These are phyloP conservation scores for Talaromyces verruculosus DNA, from an alignment of 2,329 filamentous ascomycete species.

Conservation along the genomic window DNA sequence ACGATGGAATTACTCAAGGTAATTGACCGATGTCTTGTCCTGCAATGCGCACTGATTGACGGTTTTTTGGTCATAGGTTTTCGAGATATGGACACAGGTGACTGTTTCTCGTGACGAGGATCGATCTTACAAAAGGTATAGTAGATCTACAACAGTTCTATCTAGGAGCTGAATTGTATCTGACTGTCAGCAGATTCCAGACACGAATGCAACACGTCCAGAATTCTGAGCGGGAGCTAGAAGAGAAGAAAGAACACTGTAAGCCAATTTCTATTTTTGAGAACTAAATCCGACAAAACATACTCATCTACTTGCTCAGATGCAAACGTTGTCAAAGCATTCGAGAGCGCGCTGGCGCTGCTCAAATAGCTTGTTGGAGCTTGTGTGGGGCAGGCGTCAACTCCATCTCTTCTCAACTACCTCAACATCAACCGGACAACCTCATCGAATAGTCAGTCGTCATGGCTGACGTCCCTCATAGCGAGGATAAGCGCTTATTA, in stretches of 20 bases:
- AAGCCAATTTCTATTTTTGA: constrained; percentile 38
- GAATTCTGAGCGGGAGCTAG: constrained; percentile 68
- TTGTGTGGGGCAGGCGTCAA: constrained; percentile 20
- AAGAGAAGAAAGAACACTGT: constrained; percentile 79
- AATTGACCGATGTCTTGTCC: constrained; percentile 19
- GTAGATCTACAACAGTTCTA: constrained; percentile 18
- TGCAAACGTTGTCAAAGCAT: constrained; percentile 49
- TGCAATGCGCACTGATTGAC: background rate
- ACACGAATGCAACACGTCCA: constrained; percentile 77
- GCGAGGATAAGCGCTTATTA: constrained; percentile 32
- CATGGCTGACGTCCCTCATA: constrained; percentile 26
- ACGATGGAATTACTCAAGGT: constrained; percentile 68
- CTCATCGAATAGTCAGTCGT: background rate
- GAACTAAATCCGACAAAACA: background rate
- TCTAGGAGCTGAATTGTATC: background rate
- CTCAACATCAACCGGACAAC: constrained; percentile 7
- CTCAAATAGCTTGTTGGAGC: constrained; percentile 30
- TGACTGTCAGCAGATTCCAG: constrained; percentile 58
- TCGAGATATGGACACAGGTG: constrained; percentile 73
- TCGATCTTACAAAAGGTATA: constrained; percentile 71
- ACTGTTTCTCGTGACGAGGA: constrained; percentile 72
- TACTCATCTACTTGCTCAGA: constrained; percentile 29
- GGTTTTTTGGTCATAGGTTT: constrained; percentile 60
- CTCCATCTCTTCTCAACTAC: background rate
- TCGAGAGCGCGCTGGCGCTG: constrained; percentile 49